Evolutionary conservation across 176 grass and related monocot genomes (phyloP), one percentile per base, ranked within the genome.

Genomic region (Secale cereale): DNA sequence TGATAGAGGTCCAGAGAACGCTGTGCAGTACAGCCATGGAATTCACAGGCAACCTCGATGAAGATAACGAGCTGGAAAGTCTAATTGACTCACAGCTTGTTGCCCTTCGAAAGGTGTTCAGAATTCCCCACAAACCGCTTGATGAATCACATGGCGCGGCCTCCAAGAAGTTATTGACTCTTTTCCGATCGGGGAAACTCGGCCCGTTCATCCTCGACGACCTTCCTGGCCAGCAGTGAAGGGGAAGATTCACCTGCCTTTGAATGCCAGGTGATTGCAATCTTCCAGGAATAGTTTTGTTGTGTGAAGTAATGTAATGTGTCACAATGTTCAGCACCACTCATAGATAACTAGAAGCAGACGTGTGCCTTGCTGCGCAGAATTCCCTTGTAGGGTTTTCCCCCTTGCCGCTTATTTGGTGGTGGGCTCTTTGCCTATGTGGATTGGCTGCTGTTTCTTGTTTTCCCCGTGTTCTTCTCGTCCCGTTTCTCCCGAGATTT

Each of bases 101-200:
- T 2, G 89, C 89, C 45, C 93, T 98, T 46, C 87, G 90, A 31
- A 95, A 95, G 83, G 88, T 89, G 61, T 95, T 95, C 61, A 90
- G 89, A 50, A 91, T 95, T 83, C 87, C 87, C 4, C 93, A 94
- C 37, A 98, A 92, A 68, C 85, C 84, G 7, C 90, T 78, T 26
- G 89, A 92, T 6, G 96, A 94, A 67, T 92, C 91, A 10, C 85
- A 91, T 0, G 88, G 83, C 3, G 83, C 89, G 41, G 85, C 86
- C 45, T 93, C 89, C 32, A 92, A 98, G 89, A 98, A 98, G 76
- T 69, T 98, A 50, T 11, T 98, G 19, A 98, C 91, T 57, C 89
- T 95, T 54, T 98, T 98, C 74, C 92, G 93, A 81, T 78, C 90
- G 20, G 96, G 96, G 35, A 98, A 95, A 50, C 85, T 98, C 3